Evolutionary conservation across 768 basidiomycete species (phyloP), one percentile per base, ranked within the genome.

Genomic region (Rhodotorula babjevae): DNA sequence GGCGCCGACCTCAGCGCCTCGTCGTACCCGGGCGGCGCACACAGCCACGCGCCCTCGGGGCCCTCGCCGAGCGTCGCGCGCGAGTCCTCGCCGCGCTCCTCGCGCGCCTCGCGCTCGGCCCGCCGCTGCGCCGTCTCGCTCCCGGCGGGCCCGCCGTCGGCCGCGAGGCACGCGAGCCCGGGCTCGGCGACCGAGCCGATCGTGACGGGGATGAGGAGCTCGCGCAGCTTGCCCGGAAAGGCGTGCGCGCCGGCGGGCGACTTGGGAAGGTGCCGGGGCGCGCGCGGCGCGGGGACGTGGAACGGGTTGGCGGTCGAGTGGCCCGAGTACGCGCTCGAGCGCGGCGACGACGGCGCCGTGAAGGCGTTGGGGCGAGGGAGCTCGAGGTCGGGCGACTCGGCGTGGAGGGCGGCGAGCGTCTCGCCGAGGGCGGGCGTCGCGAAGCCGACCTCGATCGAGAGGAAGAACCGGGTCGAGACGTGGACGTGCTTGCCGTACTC

Each of bases 171-270:
- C 9, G 72, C 67, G 50, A 77, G 64, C 14, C 68, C 68, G 25
- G 78, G 78, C 57, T 79, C 78, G 36, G 78, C 77, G 63, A 79
- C 78, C n/a, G 67, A 70, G 1, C 78, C 78, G 63, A 79, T 76
- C 46, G 78, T 77, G 74, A 79, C 61, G 11, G 78, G 78, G 62
- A 79, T 76, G 46, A 79, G 62, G 31, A 79, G 76, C 65, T 78
- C 77, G 53, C 77, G 71, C 11, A 78, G 62, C 71, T 79, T 79
- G 69, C 78, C 78, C 4, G 78, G 78, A 77, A 79, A 79, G 49
- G 69, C 58, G 47, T 63, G 61, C 31, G 53, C 25, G 23, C 61
- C 55, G 1, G 74, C 46, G 1, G 58, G 65, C 21, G 63, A 36
- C 36, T 61, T 18, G 62, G n/a, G 7, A 55, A 47, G 8, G 9